Evolutionary conservation across 2,329 filamentous ascomycete genomes (phyloP).

Genomic region (Aureobasidium lini): DNA sequence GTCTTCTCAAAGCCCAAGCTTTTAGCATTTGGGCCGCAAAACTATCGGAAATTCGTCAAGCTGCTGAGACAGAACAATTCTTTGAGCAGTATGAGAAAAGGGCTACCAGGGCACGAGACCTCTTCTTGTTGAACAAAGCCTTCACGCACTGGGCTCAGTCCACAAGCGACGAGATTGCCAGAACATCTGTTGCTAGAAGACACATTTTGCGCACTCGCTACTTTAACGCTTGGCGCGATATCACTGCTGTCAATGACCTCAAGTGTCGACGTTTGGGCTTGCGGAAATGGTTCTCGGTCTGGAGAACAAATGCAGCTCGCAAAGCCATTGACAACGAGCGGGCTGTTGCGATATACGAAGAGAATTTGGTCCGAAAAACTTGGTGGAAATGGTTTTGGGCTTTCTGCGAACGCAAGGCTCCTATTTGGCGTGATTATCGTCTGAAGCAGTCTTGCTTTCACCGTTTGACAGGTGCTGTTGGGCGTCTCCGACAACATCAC

Average conservation of each 20-base stretch:
- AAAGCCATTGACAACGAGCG: conserved; percentile 29
- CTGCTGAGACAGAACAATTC: conserved; percentile 44
- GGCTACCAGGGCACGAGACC: conserved; percentile 56
- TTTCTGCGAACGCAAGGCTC: conserved; percentile 30
- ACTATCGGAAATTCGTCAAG: conserved; percentile 34
- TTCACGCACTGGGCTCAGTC: conserved; percentile 63
- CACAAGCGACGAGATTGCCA: conserved; percentile 56
- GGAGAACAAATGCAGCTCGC: conserved; percentile 38
- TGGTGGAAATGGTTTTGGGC: conserved; percentile 32
- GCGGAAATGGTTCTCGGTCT: conserved; percentile 48
- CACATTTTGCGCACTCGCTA: conserved; percentile 63
- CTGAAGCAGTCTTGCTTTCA: conserved; percentile 18
- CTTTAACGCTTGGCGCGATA: conserved; percentile 62
- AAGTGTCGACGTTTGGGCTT: conserved; percentile 47
- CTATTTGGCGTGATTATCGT: conserved; percentile 26
- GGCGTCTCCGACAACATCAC: neutral
- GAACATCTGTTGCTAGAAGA: conserved; percentile 59
- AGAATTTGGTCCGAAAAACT: conserved; percentile 26
- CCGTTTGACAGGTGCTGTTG: neutral
- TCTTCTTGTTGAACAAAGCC: conserved; percentile 57
- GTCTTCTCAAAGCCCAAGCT: conserved; percentile 45
- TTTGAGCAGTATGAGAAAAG: conserved; percentile 51
- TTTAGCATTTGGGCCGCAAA: conserved; percentile 44
- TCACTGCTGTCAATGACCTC: conserved; percentile 53
- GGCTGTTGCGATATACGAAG: conserved; percentile 26